A percentile compares a stretch with the other conserved stretches of the same genome.
Conservation (phyloP, 2,329 filamentous ascomycete genomes). For the Pseudogymnoascus sp. region DNA sequence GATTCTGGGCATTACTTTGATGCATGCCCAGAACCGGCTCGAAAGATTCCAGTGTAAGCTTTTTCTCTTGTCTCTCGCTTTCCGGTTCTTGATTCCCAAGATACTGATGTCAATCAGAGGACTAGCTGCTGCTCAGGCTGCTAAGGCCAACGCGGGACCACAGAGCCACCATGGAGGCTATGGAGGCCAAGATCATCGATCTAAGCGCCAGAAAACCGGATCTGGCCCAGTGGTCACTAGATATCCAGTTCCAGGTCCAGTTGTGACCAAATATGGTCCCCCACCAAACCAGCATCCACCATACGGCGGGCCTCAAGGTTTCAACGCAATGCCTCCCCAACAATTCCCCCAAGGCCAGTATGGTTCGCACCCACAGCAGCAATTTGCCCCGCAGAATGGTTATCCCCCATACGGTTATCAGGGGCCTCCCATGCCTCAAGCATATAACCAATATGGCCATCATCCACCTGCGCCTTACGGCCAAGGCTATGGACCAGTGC, state of each 20-base stretch:
- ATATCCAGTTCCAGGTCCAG: conserved; percentile 15
- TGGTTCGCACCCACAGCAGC: conserved; percentile 18
- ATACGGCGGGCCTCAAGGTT: not conserved
- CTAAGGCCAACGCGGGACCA: not conserved
- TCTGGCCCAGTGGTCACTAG: conserved; percentile 17
- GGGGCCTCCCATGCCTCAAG: not conserved
- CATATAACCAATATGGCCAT: not conserved
- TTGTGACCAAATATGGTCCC: conserved; percentile 15
- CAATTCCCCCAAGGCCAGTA: conserved; percentile 12
- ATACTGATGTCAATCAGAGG: conserved; percentile 14
- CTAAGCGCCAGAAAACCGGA: conserved; percentile 26
- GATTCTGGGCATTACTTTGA: conserved; percentile 44
- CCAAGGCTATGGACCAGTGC: not conserved
- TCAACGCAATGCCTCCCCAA: not conserved
- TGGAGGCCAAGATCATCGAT: conserved; percentile 13
- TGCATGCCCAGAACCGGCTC: conserved; percentile 45
- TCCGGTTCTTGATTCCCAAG: conserved; percentile 13
- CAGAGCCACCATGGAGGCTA: not conserved
- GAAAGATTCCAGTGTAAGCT: conserved; percentile 44
- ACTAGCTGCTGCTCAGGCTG: conserved; percentile 12
- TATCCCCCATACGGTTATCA: not conserved
- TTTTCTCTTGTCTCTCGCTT: conserved; percentile 9
- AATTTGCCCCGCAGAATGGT: conserved; percentile 19
- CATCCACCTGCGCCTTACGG: not conserved
- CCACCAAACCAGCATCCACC: conserved; percentile 12